A percentile compares a stretch with the other conserved stretches of the same genome.
phyloP scores from a whole-genome alignment of 1,284 basidiomycete genomes.

The Ganoderma meredithae region DNA sequence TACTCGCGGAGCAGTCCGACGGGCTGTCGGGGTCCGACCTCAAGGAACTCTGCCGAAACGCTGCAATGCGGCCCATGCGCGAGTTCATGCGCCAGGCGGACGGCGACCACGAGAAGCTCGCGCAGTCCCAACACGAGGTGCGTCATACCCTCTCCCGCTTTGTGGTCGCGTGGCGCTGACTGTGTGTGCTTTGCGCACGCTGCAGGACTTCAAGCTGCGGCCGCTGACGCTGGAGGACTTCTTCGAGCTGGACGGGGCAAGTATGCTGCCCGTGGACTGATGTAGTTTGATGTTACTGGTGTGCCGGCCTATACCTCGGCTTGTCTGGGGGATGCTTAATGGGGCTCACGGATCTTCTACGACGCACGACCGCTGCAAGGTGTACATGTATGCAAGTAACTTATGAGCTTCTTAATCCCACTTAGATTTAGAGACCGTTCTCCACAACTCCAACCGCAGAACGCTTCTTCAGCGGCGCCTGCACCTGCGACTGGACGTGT shows the following conservation, averaged over 20 bases:
- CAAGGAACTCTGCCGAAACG: slow-evolving; percentile 93
- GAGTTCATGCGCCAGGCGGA: slow-evolving; percentile 81
- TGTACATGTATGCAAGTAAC: slow-evolving; percentile 24
- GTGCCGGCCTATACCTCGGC: not conserved
- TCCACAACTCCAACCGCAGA: not conserved
- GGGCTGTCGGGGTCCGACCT: slow-evolving; percentile 93
- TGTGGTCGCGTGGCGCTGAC: not conserved
- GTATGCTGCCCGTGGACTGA: slow-evolving; percentile 33
- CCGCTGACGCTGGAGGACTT: slow-evolving; percentile 78
- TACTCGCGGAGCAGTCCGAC: slow-evolving; percentile 77
- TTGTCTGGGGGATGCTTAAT: not conserved
- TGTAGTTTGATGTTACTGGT: not conserved
- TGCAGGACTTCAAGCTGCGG: slow-evolving; percentile 78
- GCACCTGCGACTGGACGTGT: not conserved
- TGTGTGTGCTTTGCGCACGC: no score
- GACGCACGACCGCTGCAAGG: slow-evolving; percentile 17
- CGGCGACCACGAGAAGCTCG: slow-evolving; percentile 58
- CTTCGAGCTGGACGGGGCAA: slow-evolving; percentile 60
- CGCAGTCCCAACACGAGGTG: slow-evolving; percentile 64
- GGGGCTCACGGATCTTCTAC: not conserved
- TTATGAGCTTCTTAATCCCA: slow-evolving; percentile 18
- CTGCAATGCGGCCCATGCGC: slow-evolving; percentile 90
- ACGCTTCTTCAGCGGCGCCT: no score
- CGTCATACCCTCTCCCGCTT: slow-evolving; percentile 25
- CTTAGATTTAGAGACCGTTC: slow-evolving; percentile 7